phyloP scores from a whole-genome alignment of 257 asterid genomes.

The Solanum okadae region DNA sequence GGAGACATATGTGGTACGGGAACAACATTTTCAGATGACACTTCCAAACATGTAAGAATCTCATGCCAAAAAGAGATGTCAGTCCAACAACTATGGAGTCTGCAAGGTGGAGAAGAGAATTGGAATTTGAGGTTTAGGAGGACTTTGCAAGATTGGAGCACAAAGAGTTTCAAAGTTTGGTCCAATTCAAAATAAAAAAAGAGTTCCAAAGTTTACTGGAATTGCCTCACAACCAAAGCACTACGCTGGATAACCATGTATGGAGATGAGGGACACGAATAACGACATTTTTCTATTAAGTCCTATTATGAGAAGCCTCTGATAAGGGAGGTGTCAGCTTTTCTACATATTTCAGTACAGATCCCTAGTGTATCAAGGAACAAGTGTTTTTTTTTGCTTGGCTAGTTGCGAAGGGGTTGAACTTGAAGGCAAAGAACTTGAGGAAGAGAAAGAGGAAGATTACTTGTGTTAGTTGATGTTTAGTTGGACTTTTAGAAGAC shows the following conservation, averaged over 20 bases:
- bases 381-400: background rate
- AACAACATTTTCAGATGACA: background rate
- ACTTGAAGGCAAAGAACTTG: background rate
- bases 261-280: background rate
- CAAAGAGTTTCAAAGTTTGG: background rate
- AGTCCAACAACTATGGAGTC: background rate
- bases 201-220: background rate
- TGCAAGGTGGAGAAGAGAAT: background rate
- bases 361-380: background rate
- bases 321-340: background rate
- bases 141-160: background rate
- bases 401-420: background rate
- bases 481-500: background rate
- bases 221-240: background rate
- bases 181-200: background rate
- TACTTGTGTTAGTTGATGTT: background rate
- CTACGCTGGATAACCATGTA: background rate
- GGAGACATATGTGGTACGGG: background rate
- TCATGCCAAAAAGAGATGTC: background rate
- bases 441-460: background rate
- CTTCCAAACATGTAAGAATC: background rate
- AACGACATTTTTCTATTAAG: background rate
- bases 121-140: background rate
- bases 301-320: background rate
- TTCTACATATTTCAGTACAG: background rate